Evolutionary conservation across 2,329 filamentous ascomycete species (phyloP).

Genomic region (Diaporthe sp.): DNA sequence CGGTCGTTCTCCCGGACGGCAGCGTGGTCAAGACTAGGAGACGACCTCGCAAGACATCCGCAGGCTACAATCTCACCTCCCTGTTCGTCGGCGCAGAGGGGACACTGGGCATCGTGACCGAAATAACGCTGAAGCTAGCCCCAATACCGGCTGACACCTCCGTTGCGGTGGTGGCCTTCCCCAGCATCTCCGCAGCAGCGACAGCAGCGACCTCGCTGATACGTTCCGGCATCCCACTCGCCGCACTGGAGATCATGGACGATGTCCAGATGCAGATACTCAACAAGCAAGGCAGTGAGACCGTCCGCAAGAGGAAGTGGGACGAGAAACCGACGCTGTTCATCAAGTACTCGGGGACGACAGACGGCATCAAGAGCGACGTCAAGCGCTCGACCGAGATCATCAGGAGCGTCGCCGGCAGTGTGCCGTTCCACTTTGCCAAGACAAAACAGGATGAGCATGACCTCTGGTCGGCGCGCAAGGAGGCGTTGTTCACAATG

Average conservation of each 20-base stretch:
- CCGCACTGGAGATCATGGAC: constrained; percentile 75
- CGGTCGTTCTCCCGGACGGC: constrained; percentile 78
- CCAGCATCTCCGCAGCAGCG: constrained; percentile 71
- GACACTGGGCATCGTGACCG: constrained; percentile 78
- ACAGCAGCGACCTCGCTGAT: constrained; percentile 75
- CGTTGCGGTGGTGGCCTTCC: constrained; percentile 75
- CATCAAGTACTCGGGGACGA: constrained; percentile 80
- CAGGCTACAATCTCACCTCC: constrained; percentile 79
- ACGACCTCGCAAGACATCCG: constrained; percentile 76
- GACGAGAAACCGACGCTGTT: constrained; percentile 79
- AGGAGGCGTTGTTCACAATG: constrained; percentile 80
- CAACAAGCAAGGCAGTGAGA: constrained; percentile 72
- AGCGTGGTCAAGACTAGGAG: constrained; percentile 77
- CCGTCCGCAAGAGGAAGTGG: constrained; percentile 69
- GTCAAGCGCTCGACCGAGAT: constrained; percentile 71
- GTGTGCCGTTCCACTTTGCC: constrained; percentile 76
- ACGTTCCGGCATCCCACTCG: constrained; percentile 74
- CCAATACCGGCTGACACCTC: constrained; percentile 73
- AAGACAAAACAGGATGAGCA: constrained; percentile 73
- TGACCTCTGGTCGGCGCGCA: constrained; percentile 82
- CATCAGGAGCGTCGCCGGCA: constrained; percentile 67
- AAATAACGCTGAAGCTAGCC: constrained; percentile 77
- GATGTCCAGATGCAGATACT: constrained; percentile 77
- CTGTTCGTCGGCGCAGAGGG: constrained; percentile 80
- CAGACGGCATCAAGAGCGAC: constrained; percentile 73